Base-by-base conservation (phyloP, 108 stramenopile genomes). In the Asterionellopsis glacialis region DNA sequence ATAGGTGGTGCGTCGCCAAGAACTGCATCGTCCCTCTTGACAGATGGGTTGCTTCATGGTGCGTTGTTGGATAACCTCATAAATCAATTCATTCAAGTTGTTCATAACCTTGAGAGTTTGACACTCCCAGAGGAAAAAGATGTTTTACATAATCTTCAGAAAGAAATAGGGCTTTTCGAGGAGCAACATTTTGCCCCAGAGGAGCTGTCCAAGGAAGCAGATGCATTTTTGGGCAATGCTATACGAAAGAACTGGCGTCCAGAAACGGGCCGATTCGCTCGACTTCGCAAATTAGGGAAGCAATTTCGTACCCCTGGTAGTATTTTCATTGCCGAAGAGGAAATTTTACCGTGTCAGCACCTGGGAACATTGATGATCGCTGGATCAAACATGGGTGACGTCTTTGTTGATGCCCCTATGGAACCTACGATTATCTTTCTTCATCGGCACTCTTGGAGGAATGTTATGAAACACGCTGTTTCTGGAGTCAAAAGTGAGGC, bases 171-270 rank as follows among this genome's bases (percentile, higher is more conserved):
- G 33, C 64, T 83, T 15, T 49, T 64, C 38, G 19, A 53, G 7
- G 57, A 58, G 42, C 48, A 64, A 2, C 13, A 25, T 7, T 70
- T 55, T 41, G 33, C 72, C 19, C 47, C 68, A 42, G 84, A 85
- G 12, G n/a, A 59, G 18, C 4, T 70, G 23, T 67, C 80, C 18
- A 73, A 91, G 62, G 43, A 53, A 27, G 84, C 84, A 44, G 77
- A 74, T 7, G 85, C 83, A n/a, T 74, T 70, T 48, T 70, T 78
- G 19, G 83, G 47, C 19, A 16, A 48, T 21, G 16, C 19, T 9
- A 16, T 91, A 5, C 67, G 64, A 27, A 91, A 91, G 54, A 91
- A 91, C 45, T 91, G 72, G 59, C 80, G 83, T 72, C 82, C 83
- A 6, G 41, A 59, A 25, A 79, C 65, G 42, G 89, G 89, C 21